Percentiles rank a stretch among this genome's conserved stretches.
phyloP scores from a whole-genome alignment of 176 grass and related monocot genomes.

The Thinopyrum elongatum region DNA sequence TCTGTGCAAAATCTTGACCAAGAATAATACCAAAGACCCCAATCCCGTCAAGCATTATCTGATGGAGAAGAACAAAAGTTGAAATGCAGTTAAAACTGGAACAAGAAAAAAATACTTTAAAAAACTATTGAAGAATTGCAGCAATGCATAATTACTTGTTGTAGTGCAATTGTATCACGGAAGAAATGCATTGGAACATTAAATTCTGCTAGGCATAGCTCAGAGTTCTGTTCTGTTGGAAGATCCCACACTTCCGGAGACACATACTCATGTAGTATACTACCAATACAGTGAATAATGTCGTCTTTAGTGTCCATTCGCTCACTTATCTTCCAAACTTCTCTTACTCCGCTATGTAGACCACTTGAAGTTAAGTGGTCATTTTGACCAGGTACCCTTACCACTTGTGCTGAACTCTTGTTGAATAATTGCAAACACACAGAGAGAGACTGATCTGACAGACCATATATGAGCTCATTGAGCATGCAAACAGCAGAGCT shows the following conservation, averaged over 20 bases:
- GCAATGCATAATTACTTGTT: conserved; percentile 62
- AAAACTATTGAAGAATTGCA: conserved; percentile 26
- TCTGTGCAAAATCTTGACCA: conserved; percentile 73
- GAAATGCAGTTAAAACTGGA: conserved; percentile 28
- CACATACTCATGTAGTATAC: conserved; percentile 82
- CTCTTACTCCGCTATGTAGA: conserved; percentile 13
- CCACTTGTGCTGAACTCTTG: conserved; percentile 33
- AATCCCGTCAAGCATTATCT: conserved; percentile 96
- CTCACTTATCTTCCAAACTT: conserved; percentile 50
- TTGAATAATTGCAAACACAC: conserved; percentile 57
- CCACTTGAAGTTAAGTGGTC: conserved; percentile 26
- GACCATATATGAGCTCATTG: conserved; percentile 92
- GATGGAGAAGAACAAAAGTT: conserved; percentile 22
- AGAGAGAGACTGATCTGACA: conserved; percentile 71
- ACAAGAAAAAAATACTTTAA: conserved; percentile 22
- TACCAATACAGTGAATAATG: conserved; percentile 70
- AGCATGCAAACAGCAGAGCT: conserved; percentile 88
- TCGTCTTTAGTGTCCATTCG: conserved; percentile 42
- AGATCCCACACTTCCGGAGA: conserved; percentile 83
- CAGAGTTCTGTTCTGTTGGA: conserved; percentile 60
- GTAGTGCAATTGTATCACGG: conserved; percentile 65
- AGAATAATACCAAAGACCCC: conserved; percentile 79
- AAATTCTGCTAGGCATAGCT: conserved; percentile 33
- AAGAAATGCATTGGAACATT: conserved; percentile 74
- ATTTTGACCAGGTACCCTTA: conserved; percentile 21